Evolutionary conservation across 768 basidiomycete species (phyloP).

Genomic region (Pisolithus sp.): DNA sequence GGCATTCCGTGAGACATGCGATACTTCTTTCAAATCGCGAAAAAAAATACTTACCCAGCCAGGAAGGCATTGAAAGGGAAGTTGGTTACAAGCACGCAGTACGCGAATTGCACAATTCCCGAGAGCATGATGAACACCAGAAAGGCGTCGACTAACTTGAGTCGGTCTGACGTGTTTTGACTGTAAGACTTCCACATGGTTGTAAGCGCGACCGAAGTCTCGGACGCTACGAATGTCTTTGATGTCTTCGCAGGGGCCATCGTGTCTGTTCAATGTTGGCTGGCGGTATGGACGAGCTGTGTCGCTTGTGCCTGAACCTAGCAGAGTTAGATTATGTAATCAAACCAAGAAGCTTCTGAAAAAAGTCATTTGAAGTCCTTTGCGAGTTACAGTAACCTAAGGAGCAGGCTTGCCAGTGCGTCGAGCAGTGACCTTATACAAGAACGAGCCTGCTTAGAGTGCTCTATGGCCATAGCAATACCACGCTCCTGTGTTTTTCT

Average conservation of each 20-base stretch:
- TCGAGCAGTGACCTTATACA: too few species aligned
- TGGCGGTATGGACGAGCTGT: not conserved
- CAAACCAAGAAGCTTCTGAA: too few species aligned
- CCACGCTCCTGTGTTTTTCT: conserved; percentile 17
- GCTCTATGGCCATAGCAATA: conserved; percentile 16
- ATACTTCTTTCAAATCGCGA: not conserved
- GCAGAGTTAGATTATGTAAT: too few species aligned
- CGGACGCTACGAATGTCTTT: conserved; percentile 13
- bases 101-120: conserved; percentile 84
- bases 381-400: too few species aligned
- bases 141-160: conserved; percentile 94
- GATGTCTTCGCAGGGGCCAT: conserved; percentile 36
- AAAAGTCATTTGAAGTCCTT: too few species aligned
- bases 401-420: too few species aligned
- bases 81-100: conserved; percentile 86
- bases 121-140: conserved; percentile 87
- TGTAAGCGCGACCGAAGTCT: conserved; percentile 33
- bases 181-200: conserved; percentile 74
- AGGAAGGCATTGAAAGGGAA: conserved; percentile 98
- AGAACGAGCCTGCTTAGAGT: not conserved
- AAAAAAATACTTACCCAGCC: conserved; percentile 63
- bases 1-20: conserved; percentile 1
- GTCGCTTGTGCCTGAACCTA: too few species aligned
- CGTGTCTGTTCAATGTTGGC: not conserved
- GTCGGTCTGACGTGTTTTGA: conserved; percentile 68